Evolutionary conservation across 768 basidiomycete genomes (phyloP).

Genomic region (Lactarius hatsudake): DNA sequence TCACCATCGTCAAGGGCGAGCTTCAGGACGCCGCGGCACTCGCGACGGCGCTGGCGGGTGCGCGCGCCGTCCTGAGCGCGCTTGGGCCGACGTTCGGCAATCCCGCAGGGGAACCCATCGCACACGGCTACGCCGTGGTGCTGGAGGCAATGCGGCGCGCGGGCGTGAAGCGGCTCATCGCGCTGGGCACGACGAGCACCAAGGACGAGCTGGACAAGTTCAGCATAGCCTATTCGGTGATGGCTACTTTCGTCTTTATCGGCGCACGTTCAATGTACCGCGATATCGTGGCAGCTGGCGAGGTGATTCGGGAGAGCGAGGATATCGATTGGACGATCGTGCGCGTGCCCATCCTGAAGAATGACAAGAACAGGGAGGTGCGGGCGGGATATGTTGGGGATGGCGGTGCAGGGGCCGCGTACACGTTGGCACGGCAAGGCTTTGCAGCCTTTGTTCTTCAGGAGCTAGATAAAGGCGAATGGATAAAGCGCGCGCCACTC

Average conservation of each 20-base stretch:
- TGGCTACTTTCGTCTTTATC: conserved; percentile 40
- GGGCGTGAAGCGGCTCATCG: conserved; percentile 56
- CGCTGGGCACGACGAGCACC: conserved; percentile 66
- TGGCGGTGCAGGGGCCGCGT: conserved; percentile 41
- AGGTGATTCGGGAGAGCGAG: conserved; percentile 49
- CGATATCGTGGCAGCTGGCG: conserved; percentile 64
- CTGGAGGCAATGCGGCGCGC: conserved; percentile 55
- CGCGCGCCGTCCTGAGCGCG: conserved; percentile 63
- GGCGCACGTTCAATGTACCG: conserved; percentile 58
- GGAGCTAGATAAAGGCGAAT: conserved; percentile 56
- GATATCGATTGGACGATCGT: conserved; percentile 68
- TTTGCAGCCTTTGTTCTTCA: conserved; percentile 59
- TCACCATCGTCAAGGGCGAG: conserved; percentile 53
- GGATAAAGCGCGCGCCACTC: conserved; percentile 50
- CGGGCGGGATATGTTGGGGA: conserved; percentile 70
- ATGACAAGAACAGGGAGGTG: conserved; percentile 44
- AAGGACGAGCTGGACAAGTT: conserved; percentile 57
- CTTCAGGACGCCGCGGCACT: conserved; percentile 52
- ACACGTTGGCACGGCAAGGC: conserved; percentile 51
- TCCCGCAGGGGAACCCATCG: conserved; percentile 54
- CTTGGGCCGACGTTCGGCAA: conserved; percentile 52
- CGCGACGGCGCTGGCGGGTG: conserved; percentile 50
- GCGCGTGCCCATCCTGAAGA: conserved; percentile 62
- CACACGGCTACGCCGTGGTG: conserved; percentile 54
- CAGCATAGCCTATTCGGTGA: conserved; percentile 43